phyloP scores from a whole-genome alignment of 2,329 filamentous ascomycete species.

The Pseudogymnoascus sp. region DNA sequence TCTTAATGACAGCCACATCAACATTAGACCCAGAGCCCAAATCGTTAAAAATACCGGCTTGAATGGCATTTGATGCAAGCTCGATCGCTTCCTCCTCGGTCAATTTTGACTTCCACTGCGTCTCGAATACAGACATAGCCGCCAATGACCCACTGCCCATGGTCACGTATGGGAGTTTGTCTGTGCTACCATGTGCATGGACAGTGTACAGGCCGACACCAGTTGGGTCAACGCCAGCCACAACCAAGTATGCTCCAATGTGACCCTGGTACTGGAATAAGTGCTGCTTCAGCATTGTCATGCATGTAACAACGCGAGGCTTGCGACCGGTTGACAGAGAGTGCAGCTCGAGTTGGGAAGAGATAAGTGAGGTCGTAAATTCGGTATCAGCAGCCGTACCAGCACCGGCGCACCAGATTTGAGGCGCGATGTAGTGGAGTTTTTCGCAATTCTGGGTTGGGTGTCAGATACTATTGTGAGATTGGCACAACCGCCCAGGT shows the following conservation, averaged over 20 bases:
- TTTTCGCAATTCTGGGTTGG: constrained; percentile 87
- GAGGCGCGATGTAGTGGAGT: constrained; percentile 95
- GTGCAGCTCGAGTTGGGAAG: constrained; percentile 96
- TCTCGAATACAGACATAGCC: constrained; percentile 97
- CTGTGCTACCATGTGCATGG: constrained; percentile 94
- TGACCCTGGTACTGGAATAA: constrained; percentile 97
- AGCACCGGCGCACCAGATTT: constrained; percentile 98
- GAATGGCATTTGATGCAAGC: constrained; percentile 76
- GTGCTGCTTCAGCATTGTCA: constrained; percentile 99
- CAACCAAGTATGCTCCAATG: constrained; percentile 95
- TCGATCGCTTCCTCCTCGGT: constrained; percentile 73
- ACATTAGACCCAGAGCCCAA: constrained; percentile 95
- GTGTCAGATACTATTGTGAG: background rate
- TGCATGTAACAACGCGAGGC: constrained; percentile 95
- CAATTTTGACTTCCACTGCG: constrained; percentile 77
- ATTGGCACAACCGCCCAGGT: background rate
- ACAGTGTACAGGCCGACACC: constrained; percentile 95
- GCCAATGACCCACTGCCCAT: constrained; percentile 96
- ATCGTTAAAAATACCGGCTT: constrained; percentile 98
- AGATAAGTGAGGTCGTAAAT: constrained; percentile 97
- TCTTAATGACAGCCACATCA: constrained; percentile 90
- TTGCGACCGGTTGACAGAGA: constrained; percentile 92
- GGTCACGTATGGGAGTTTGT: constrained; percentile 98
- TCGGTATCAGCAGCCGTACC: constrained; percentile 97
- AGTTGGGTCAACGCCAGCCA: constrained; percentile 93